Base-by-base conservation (phyloP, 1,139 yeast genomes). In the Blastobotrys illinoisensis region DNA sequence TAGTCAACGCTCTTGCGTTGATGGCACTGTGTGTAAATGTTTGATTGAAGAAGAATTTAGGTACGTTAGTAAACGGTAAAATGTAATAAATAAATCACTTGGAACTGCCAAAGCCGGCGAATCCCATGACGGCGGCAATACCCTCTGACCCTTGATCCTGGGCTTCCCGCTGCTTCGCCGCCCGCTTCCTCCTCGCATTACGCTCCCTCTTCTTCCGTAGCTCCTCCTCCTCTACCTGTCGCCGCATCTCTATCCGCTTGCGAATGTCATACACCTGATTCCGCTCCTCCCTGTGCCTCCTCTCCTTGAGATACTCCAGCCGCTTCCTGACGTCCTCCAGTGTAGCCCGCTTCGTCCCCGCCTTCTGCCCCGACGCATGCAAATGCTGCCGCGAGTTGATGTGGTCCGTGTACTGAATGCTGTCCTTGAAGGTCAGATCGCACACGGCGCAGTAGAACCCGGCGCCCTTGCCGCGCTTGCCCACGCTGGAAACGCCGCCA, bases 371-470 rank as follows among this genome's bases (percentile, higher is more conserved):
- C 0, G 73, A 60, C 9, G 62, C 58, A 40, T 64, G 63, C 50
- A 65, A 54, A 57, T 74, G 79, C 59, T 65, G 72, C 54, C 60
- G 84, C 40, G 90, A 83, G 64, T 88, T 89, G 64, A 89, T 74
- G 71, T 91, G 98, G 65, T 90, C 95, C 5, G 89, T 77, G 66
- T 84, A 84, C 56, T 89, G 86, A 63, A 89, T 73, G 54, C 86
- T 86, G 68, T 91, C 97, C 64, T 88, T 81, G 70, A 81, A 90
- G 1, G 95, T 85, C 60, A 87, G 70, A 62, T 85, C 81, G 68
- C 98, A 91, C 1, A 82, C 72, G 16, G 86, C 88, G 70, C 98
- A 91, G 63, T 82, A 80, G 68, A 90, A 90, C 1, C 97, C 97
- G 60, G 86, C 82, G 16, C 82, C 86, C 60, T 83, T 78, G 48